Evolutionary conservation across 108 stramenopile genomes (phyloP).

Genomic region (Cylindrotheca fusiformis): DNA sequence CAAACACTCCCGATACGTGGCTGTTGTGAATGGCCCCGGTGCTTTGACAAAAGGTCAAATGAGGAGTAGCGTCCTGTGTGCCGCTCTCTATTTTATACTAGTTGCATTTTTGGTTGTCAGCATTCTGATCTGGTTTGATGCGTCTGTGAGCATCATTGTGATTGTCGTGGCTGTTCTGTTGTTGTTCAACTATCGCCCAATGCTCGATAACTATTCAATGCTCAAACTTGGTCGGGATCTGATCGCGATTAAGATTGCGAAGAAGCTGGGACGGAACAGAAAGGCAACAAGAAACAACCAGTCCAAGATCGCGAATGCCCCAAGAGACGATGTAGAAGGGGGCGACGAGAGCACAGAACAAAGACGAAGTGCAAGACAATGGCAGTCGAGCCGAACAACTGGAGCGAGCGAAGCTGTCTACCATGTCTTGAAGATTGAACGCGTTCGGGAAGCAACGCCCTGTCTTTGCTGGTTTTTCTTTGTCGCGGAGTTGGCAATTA

Average conservation of each 20-base stretch:
- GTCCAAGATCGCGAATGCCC: not conserved
- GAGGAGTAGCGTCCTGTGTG: slow-evolving; percentile 28
- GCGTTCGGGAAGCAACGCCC: slow-evolving; percentile 38
- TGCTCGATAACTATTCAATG: slow-evolving; percentile 17
- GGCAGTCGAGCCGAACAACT: not conserved
- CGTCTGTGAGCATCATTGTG: slow-evolving; percentile 21
- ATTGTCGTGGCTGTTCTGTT: slow-evolving; percentile 29
- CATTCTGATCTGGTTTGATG: slow-evolving; percentile 42
- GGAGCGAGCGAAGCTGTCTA: slow-evolving; percentile 22
- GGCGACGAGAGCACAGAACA: slow-evolving; percentile 8
- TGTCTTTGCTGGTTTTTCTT: slow-evolving; percentile 38
- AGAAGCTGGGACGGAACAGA: not conserved
- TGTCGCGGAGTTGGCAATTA: slow-evolving; percentile 36
- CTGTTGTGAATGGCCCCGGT: slow-evolving; percentile 36
- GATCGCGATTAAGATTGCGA: slow-evolving; percentile 1
- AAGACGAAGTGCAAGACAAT: not conserved
- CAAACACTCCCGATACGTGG: slow-evolving; percentile 26
- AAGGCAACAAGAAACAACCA: slow-evolving; percentile 1
- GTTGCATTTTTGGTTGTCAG: slow-evolving; percentile 23
- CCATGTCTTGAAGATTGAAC: slow-evolving; percentile 49
- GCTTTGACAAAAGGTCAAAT: slow-evolving; percentile 35
- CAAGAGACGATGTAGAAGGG: not conserved
- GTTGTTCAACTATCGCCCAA: slow-evolving; percentile 10
- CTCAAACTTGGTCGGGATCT: slow-evolving; percentile 10
- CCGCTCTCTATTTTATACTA: slow-evolving; percentile 32